phyloP scores from a whole-genome alignment of 2,329 filamentous ascomycete species.

The Nakataea oryzae region DNA sequence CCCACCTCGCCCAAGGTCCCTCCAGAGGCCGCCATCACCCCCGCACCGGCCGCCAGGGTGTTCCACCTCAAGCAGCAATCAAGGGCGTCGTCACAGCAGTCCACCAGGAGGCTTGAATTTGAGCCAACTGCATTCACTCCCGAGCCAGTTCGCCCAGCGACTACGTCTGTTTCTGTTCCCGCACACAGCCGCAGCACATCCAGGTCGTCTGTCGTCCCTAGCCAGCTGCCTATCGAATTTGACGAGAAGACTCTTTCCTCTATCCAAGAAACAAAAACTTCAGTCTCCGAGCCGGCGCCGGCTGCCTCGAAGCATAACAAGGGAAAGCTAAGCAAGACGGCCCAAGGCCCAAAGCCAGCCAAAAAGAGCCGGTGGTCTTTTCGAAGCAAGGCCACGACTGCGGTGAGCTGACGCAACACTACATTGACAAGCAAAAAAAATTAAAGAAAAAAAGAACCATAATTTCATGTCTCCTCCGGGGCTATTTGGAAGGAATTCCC shows the following conservation, averaged over 20 bases:
- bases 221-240: background rate
- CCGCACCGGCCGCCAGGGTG: background rate
- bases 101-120: background rate
- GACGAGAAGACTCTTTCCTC: background rate
- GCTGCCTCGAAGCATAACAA: conserved; percentile 5
- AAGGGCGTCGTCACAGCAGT: background rate
- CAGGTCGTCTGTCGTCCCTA: background rate
- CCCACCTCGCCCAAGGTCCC: background rate
- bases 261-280: background rate
- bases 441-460: background rate
- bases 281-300: background rate
- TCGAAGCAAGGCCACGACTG: conserved; percentile 8
- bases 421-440: background rate
- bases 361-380: conserved; percentile 22
- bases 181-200: background rate
- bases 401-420: background rate
- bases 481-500: too few relatives aligned
- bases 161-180: background rate
- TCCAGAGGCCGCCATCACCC: background rate
- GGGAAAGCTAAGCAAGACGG: conserved; percentile 15
- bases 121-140: background rate
- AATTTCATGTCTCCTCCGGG: too few relatives aligned
- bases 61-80: background rate
- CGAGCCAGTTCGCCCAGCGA: background rate
- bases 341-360: conserved; percentile 12